These are phyloP conservation scores for Xerocomus nothofagi DNA, from an alignment of 1,284 basidiomycete genomes.

Conservation along the genomic window DNA sequence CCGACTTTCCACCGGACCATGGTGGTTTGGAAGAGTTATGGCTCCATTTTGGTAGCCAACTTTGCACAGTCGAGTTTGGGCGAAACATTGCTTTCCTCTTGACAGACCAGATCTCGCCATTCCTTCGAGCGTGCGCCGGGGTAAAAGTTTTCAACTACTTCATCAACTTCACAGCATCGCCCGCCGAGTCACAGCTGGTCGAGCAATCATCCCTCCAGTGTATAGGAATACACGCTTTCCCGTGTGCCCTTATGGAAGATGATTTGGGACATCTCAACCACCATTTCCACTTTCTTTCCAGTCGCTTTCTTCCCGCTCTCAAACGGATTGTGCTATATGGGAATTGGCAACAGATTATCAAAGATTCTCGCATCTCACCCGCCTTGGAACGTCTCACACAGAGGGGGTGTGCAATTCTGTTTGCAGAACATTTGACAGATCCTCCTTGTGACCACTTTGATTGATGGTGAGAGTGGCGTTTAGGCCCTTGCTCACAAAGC, in stretches of 20 bases:
- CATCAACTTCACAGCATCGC: constrained; percentile 49
- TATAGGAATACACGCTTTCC: constrained; percentile 51
- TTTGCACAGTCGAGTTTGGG: constrained; percentile 59
- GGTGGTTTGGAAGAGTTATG: constrained; percentile 40
- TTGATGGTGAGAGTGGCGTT: constrained; percentile 10
- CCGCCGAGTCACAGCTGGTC: constrained; percentile 21
- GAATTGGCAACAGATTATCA: constrained; percentile 44
- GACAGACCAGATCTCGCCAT: constrained; percentile 44
- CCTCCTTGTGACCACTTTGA: constrained; percentile 24
- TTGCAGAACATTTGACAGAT: constrained; percentile 11
- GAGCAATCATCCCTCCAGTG: constrained; percentile 41
- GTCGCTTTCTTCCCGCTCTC: constrained; percentile 41
- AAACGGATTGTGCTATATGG: constrained; percentile 47
- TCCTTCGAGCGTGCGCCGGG: constrained; percentile 47
- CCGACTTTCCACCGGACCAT: constrained; percentile 32
- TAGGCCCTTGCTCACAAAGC: not conserved
- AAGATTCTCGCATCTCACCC: constrained; percentile 36
- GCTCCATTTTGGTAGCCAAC: constrained; percentile 49
- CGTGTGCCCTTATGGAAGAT: constrained; percentile 41
- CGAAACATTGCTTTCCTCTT: constrained; percentile 51
- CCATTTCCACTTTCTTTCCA: constrained; percentile 47
- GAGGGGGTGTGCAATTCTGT: constrained; percentile 23
- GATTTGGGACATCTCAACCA: constrained; percentile 45
- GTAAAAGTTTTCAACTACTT: constrained; percentile 58
- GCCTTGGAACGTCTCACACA: constrained; percentile 16